phyloP scores from a whole-genome alignment of 176 grass and related monocot genomes.

The Lolium rigidum region DNA sequence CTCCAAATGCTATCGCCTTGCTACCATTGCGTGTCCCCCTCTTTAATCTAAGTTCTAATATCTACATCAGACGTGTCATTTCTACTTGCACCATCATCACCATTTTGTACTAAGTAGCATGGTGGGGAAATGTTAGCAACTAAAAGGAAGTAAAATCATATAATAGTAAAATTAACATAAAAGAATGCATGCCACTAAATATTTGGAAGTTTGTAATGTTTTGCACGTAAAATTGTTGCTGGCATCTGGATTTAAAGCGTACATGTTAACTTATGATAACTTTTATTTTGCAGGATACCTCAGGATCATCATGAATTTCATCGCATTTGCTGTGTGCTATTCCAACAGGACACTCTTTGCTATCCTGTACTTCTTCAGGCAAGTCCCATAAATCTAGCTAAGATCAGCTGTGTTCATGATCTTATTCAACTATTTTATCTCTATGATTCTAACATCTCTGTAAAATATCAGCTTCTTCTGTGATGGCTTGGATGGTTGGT shows the following conservation, averaged over 20 bases:
- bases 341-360: constrained; percentile 77
- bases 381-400: constrained; percentile 12
- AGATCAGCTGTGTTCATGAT: neutral
- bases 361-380: constrained; percentile 90
- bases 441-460: constrained; percentile 35
- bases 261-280: neutral
- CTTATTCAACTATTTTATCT: neutral
- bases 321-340: constrained; percentile 81
- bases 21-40: neutral
- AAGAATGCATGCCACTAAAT: neutral
- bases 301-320: constrained; percentile 86
- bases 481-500: constrained; percentile 82
- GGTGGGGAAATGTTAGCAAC: neutral
- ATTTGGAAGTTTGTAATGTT: neutral
- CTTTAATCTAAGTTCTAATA: neutral
- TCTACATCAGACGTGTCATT: neutral
- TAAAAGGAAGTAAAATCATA: neutral
- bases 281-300: constrained; percentile 66
- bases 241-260: neutral
- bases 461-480: constrained; percentile 67
- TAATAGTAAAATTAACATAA: neutral
- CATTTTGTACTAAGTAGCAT: neutral
- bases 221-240: neutral
- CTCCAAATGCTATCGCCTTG: neutral
- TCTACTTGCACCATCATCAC: neutral